These are phyloP conservation scores for Singerocomus inundabilis DNA, from an alignment of 1,284 basidiomycete genomes.

Conservation along the genomic window DNA sequence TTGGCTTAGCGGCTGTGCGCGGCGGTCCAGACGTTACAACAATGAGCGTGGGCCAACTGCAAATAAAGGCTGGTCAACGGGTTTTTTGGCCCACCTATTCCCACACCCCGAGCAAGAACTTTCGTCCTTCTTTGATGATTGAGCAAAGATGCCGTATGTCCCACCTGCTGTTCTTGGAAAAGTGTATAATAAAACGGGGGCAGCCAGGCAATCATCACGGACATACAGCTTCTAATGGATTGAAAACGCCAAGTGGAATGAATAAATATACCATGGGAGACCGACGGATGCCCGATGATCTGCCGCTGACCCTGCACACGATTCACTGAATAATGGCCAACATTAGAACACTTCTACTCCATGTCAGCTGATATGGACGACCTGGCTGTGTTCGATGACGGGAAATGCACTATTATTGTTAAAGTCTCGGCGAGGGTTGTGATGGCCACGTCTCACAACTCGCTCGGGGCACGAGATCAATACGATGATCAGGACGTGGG, in stretches of 20 bases:
- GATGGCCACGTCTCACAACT: conserved; percentile 35
- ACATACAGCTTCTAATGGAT: conserved; percentile 25
- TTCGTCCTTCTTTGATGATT: conserved; percentile 37
- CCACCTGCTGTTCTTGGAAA: conserved; percentile 14
- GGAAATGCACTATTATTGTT: conserved; percentile 18
- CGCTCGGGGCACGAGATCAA: conserved; percentile 27
- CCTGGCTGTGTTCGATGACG: not conserved
- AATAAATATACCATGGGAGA: conserved; percentile 35
- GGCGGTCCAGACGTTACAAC: too few relatives aligned
- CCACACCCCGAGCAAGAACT: conserved; percentile 34
- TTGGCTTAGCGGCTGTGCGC: too few relatives aligned
- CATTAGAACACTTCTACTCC: conserved; percentile 24
- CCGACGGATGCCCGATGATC: conserved; percentile 42
- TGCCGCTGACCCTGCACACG: conserved; percentile 34
- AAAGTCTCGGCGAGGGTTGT: conserved; percentile 28
- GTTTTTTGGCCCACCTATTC: conserved; percentile 37
- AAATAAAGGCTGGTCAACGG: conserved; percentile 26
- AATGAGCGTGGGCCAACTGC: not conserved
- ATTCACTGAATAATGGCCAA: conserved; percentile 24
- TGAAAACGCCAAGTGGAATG: not conserved
- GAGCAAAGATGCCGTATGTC: conserved; percentile 31
- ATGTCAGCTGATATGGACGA: not conserved
- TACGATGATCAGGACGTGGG: conserved; percentile 32
- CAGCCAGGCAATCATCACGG: not conserved
- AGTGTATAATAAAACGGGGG: conserved; percentile 23